phyloP scores from a whole-genome alignment of 1,284 basidiomycete genomes.

The Tilletia walkeri region DNA sequence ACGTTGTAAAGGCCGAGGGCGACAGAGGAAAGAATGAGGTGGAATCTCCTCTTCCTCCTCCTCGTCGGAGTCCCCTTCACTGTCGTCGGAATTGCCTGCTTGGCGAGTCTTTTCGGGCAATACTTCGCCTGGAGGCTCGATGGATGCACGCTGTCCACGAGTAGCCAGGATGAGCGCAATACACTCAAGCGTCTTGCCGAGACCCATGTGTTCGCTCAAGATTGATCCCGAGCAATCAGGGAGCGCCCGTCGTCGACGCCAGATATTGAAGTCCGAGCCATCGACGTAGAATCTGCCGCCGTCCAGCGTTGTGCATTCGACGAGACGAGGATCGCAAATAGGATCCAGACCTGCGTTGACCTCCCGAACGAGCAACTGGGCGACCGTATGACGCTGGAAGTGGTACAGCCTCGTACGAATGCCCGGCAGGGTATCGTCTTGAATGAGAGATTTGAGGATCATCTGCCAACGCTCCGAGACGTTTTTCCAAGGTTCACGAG shows the following conservation, averaged over 20 bases:
- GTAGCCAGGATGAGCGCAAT: background rate
- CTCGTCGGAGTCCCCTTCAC: background rate
- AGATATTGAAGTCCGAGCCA: background rate
- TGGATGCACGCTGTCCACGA: background rate
- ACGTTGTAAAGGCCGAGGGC: background rate
- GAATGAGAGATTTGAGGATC: background rate
- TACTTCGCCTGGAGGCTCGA: background rate
- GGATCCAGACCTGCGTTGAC: background rate
- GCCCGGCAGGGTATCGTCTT: background rate
- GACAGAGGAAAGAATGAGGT: background rate
- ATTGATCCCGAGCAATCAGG: background rate
- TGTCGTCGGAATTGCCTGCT: too few species aligned
- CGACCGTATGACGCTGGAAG: background rate
- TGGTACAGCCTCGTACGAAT: background rate
- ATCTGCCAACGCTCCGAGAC: background rate
- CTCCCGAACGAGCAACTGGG: background rate
- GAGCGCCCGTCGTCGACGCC: background rate
- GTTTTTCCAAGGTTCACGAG: background rate
- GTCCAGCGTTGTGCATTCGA: background rate
- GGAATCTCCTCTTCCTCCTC: background rate
- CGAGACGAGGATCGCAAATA: background rate
- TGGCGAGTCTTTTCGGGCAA: background rate
- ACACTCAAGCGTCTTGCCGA: constrained; percentile 4
- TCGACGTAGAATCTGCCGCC: background rate
- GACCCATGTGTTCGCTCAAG: constrained; percentile 3